phyloP scores from a whole-genome alignment of 345 rosid species.

The Luvunga scandens region DNA sequence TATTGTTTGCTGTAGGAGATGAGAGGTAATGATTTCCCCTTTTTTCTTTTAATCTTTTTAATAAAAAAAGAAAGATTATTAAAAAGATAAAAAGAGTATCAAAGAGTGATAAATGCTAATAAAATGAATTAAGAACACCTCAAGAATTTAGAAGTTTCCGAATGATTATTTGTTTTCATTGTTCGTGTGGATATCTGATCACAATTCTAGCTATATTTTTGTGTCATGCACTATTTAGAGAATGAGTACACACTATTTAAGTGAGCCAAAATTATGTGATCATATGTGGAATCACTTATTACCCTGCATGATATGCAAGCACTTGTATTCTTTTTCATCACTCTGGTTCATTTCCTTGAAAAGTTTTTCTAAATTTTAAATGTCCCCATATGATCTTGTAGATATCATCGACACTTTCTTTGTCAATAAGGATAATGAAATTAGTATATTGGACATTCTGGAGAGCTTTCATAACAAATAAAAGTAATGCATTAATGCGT shows the following conservation, averaged over 20 bases:
- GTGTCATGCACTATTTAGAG: background rate
- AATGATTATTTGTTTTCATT: background rate
- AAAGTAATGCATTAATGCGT: background rate
- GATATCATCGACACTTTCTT: background rate
- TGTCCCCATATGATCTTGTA: background rate
- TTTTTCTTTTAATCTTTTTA: background rate
- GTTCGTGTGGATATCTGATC: background rate
- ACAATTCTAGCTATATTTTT: background rate
- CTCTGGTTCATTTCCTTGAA: background rate
- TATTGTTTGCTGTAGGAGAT: conserved; percentile 61
- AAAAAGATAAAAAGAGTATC: no score
- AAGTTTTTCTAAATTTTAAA: background rate
- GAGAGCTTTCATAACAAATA: background rate
- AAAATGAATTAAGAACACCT: no score
- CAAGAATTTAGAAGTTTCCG: no score
- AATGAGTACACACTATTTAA: background rate
- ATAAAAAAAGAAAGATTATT: no score
- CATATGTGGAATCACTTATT: background rate
- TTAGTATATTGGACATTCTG: background rate
- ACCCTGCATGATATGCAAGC: background rate
- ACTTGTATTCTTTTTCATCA: background rate
- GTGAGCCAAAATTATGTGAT: background rate
- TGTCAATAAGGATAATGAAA: background rate
- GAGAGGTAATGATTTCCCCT: conserved; percentile 51
- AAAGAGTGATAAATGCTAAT: no score